Conservation (phyloP, 129 eudicot species). For the Chrysanthemum seticuspe region DNA sequence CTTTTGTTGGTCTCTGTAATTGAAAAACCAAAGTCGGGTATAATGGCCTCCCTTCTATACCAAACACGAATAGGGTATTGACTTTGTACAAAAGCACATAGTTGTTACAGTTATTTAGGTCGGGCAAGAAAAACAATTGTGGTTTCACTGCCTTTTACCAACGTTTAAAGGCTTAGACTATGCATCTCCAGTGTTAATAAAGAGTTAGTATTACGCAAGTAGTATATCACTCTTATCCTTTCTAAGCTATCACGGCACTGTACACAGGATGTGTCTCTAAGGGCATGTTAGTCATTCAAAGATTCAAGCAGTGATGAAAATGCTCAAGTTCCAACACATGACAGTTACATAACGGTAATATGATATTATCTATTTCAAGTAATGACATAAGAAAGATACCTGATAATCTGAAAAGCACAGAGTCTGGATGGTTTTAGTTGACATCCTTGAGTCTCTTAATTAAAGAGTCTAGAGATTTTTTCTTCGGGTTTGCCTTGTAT, state of each 20-base stretch:
- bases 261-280: slow-evolving; percentile 34
- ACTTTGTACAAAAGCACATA: not conserved
- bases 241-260: slow-evolving; percentile 20
- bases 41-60: too few relatives aligned
- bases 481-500: slow-evolving; percentile 81
- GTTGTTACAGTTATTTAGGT: not conserved
- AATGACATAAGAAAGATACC: slow-evolving; percentile 28
- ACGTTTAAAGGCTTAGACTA: not conserved
- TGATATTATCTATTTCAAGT: slow-evolving; percentile 22
- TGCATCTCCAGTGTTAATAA: slow-evolving; percentile 5
- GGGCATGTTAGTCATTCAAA: slow-evolving; percentile 20
- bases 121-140: not conserved
- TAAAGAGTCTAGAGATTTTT: slow-evolving; percentile 83
- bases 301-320: slow-evolving; percentile 20
- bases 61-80: too few relatives aligned
- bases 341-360: slow-evolving; percentile 20
- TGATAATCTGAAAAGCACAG: slow-evolving; percentile 21
- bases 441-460: slow-evolving; percentile 94
- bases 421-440: slow-evolving; percentile 43
- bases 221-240: slow-evolving; percentile 9
- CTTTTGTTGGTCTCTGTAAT: too few relatives aligned
- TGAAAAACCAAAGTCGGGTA: too few relatives aligned
- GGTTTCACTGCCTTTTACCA: not conserved
- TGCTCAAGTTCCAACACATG: slow-evolving; percentile 19
- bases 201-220: not conserved